These are phyloP conservation scores for Lumnitzera littorea DNA, from an alignment of 345 rosid species.

Conservation along the genomic window DNA sequence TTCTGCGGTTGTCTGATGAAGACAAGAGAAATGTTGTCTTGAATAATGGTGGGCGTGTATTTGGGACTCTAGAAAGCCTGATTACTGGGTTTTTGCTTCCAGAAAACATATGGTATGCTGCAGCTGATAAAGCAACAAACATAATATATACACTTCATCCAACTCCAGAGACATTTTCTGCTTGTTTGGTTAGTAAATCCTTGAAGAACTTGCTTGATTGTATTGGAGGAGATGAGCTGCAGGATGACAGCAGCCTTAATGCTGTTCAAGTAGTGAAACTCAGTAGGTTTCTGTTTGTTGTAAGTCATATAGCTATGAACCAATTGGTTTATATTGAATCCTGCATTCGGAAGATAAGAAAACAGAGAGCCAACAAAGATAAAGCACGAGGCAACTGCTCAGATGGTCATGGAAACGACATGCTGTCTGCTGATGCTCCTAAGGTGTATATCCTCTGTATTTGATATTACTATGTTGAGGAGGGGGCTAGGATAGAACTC, in stretches of 20 bases:
- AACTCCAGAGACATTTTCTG: conserved; percentile 78
- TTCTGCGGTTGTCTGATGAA: conserved; percentile 80
- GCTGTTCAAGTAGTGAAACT: conserved; percentile 69
- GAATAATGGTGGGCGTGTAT: conserved; percentile 63
- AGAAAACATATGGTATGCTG: conserved; percentile 77
- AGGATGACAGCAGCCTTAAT: conserved; percentile 36
- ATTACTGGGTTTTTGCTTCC: conserved; percentile 83
- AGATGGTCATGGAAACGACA: conserved; percentile 17
- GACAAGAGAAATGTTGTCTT: conserved; percentile 68
- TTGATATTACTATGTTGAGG: neutral
- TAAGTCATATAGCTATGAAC: conserved; percentile 90
- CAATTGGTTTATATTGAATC: conserved; percentile 91
- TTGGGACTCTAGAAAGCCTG: conserved; percentile 69
- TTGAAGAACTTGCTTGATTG: conserved; percentile 49
- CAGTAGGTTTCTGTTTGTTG: conserved; percentile 72
- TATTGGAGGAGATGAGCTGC: conserved; percentile 37
- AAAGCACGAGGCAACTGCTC: conserved; percentile 35
- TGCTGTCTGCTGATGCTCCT: conserved; percentile 16
- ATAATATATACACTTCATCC: conserved; percentile 77
- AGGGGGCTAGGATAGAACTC: neutral
- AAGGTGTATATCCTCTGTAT: conserved; percentile 27
- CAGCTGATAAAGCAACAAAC: conserved; percentile 89
- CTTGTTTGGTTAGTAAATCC: conserved; percentile 60
- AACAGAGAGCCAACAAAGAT: conserved; percentile 61
- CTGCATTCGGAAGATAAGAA: conserved; percentile 71